phyloP scores from a whole-genome alignment of 1,139 yeast species.

The Diutina rugosa region DNA sequence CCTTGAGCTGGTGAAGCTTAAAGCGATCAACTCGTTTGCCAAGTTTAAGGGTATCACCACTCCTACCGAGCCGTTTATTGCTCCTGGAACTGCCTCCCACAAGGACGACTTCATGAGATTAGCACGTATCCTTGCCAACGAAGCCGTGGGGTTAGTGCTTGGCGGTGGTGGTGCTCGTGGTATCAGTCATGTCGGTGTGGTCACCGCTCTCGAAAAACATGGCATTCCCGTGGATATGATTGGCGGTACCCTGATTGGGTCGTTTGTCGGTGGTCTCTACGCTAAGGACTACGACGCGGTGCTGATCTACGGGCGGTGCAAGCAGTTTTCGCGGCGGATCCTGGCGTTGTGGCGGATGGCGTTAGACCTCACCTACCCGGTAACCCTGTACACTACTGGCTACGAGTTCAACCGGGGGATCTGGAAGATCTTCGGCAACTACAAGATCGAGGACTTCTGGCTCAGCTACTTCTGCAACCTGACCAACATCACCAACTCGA shows the following conservation, averaged over 20 bases:
- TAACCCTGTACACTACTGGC: slow-evolving; percentile 90
- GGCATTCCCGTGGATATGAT: slow-evolving; percentile 90
- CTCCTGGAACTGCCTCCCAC: slow-evolving; percentile 16
- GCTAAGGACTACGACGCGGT: slow-evolving; percentile 88
- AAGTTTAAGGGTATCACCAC: slow-evolving; percentile 8
- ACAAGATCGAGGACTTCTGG: slow-evolving; percentile 95
- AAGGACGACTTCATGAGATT: slow-evolving; percentile 82
- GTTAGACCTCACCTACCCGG: slow-evolving; percentile 82
- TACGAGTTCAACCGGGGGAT: slow-evolving; percentile 94
- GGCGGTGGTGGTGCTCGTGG: slow-evolving; percentile 99
- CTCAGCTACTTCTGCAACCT: slow-evolving; percentile 78
- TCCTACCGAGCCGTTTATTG: not conserved
- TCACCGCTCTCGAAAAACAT: slow-evolving; percentile 83
- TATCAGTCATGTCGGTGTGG: slow-evolving; percentile 79
- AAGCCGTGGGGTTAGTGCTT: slow-evolving; percentile 84
- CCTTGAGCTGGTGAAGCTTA: slow-evolving; percentile 20
- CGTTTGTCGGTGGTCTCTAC: slow-evolving; percentile 90
- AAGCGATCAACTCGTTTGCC: slow-evolving; percentile 15
- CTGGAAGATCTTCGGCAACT: slow-evolving; percentile 90
- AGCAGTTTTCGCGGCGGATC: slow-evolving; percentile 72
- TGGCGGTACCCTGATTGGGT: slow-evolving; percentile 95
- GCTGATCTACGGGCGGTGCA: slow-evolving; percentile 81
- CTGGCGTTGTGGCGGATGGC: slow-evolving; percentile 79
- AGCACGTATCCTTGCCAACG: slow-evolving; percentile 82
- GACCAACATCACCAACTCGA: slow-evolving; percentile 90